Evolutionary conservation across 192 early-diverging fungal genomes (phyloP), one percentile per base, ranked within the genome.

Genomic region (Backusella mclennaniae): DNA sequence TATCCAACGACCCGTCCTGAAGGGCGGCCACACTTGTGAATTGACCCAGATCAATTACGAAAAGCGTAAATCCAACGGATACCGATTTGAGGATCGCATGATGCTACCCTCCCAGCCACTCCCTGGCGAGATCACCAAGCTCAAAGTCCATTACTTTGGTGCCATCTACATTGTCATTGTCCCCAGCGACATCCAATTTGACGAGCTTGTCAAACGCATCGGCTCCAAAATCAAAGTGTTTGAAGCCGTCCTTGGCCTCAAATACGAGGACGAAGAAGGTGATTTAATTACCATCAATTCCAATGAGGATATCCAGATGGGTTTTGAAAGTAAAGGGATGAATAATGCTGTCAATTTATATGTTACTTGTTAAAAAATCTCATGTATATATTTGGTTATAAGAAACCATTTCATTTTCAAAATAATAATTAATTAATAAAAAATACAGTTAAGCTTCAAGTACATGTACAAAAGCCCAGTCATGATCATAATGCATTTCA

Each of bases 191-290:
- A 92, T 94, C 73, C 84, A 90, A 53, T 95, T 93, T 79, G 81
- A 88, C 44, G 96, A 96, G 59, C 82, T 99, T 46, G 82, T 89
- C 11, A 86, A 88, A 39, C 85, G 92, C 19, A 93, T 99, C 17
- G 96, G 96, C 80, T 87, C 93, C 44, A 98, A 98, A 80, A 95
- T 98, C 76, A 89, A 93, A 74, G 86, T 81, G 44, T 85, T 86
- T 36, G 89, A 82, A 46, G 85, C 96, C 14, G 92, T 94, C 44
- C 87, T 88, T 38, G 90, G 88, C n/a, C 87, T 85, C 38, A 89
- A 91, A 77, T 98, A 98, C 80, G 92, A 93, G 80, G 97, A 99
- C 76, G 96, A 98, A 81, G 97, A 97, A 78, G 93, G 95, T 46
- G 96, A 98, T 77, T 89, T 92, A 77, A 91, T 97, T 31, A 90